A percentile compares a stretch with the other conserved stretches of the same genome.
phyloP scores from a whole-genome alignment of 305 asterid species.

The Solanum hybrid region DNA sequence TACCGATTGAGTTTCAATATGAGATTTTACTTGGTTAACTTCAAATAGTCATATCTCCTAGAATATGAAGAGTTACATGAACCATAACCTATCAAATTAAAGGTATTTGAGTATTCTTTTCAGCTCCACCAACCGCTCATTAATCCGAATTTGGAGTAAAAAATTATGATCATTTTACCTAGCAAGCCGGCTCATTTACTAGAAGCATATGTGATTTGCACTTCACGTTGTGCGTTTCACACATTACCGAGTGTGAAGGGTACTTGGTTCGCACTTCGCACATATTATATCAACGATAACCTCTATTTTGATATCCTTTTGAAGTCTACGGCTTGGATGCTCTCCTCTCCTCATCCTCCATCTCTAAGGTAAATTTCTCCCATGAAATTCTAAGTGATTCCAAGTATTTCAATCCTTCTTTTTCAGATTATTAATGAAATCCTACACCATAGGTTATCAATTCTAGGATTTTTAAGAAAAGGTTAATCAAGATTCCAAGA shows the following conservation, averaged over 20 bases:
- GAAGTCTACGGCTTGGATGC: background rate
- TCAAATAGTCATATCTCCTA: background rate
- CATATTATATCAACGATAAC: background rate
- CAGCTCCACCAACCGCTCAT: background rate
- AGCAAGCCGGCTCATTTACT: background rate
- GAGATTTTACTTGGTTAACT: background rate
- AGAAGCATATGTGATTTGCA: background rate
- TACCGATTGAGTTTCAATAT: background rate
- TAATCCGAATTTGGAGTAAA: background rate
- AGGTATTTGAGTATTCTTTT: background rate
- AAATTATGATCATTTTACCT: background rate
- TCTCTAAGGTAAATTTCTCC: background rate
- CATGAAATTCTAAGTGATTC: background rate
- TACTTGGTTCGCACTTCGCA: background rate
- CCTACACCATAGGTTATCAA: background rate
- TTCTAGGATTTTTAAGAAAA: background rate
- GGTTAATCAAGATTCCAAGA: background rate
- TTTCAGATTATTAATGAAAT: background rate
- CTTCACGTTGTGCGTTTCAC: background rate
- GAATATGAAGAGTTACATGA: background rate
- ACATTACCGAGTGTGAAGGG: background rate
- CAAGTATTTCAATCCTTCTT: background rate
- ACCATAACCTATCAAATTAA: background rate
- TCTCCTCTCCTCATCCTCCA: background rate
- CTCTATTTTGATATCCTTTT: background rate